Conservation (phyloP, 1,139 yeast species). For the Zygosaccharomyces pseudobailii region DNA sequence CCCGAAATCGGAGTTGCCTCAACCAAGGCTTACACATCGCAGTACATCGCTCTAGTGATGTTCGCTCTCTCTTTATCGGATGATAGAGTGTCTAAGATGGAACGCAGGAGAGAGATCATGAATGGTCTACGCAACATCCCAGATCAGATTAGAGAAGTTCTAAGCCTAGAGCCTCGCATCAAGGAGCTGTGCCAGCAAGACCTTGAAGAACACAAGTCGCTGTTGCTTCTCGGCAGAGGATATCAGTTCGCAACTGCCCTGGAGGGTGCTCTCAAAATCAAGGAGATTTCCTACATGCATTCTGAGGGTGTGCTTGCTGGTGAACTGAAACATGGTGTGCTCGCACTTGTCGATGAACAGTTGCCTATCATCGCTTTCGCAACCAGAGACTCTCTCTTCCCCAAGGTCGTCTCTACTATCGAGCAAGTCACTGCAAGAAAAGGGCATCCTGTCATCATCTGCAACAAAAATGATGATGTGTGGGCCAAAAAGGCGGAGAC, state of each 20-base stretch:
- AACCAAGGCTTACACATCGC: conserved; percentile 99
- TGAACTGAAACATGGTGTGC: conserved; percentile 96
- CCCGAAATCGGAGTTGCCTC: conserved; percentile 99
- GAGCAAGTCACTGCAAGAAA: conserved; percentile 97
- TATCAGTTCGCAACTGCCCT: conserved; percentile 95
- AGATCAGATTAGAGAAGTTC: conserved; percentile 73
- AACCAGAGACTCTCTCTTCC: conserved; percentile 95
- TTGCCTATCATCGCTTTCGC: conserved; percentile 95
- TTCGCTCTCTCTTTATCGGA: conserved; percentile 90
- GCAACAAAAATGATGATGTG: conserved; percentile 80
- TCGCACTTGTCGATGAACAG: conserved; percentile 91
- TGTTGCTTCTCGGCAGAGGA: conserved; percentile 92
- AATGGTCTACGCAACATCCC: conserved; percentile 83
- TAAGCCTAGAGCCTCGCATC: conserved; percentile 67
- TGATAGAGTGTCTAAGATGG: conserved; percentile 72
- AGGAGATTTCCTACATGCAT: conserved; percentile 98
- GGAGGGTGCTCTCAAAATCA: conserved; percentile 97
- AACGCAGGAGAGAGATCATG: conserved; percentile 81
- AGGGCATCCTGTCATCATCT: conserved; percentile 92
- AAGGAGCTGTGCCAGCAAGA: conserved; percentile 68
- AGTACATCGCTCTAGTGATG: conserved; percentile 95
- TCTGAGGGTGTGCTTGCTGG: conserved; percentile 99
- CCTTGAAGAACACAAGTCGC: conserved; percentile 76
- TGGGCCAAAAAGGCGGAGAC: conserved; percentile 46
- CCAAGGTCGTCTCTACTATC: conserved; percentile 92